These are phyloP conservation scores for Leucosporidium scottii DNA, from an alignment of 768 basidiomycete genomes.

Conservation along the genomic window DNA sequence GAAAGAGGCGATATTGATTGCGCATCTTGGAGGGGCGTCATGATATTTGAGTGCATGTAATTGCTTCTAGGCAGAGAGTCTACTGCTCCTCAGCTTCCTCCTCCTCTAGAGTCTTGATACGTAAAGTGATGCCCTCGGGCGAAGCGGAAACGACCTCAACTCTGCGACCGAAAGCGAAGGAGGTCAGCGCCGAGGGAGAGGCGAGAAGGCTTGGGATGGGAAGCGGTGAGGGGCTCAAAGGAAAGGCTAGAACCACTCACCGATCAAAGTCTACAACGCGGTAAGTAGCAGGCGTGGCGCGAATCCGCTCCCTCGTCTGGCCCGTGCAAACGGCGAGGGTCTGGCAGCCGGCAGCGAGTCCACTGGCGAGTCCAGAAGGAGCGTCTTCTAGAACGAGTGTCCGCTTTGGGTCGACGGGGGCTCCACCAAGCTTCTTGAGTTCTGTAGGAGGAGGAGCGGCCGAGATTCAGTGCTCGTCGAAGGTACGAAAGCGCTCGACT, in stretches of 20 bases:
- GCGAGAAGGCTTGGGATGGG: too few relatives aligned
- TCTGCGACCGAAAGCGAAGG: background rate
- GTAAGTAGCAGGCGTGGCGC: conserved; percentile 55
- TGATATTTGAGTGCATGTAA: too few relatives aligned
- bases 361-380: conserved; percentile 68
- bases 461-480: conserved; percentile 43
- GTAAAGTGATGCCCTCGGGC: conserved; percentile 16
- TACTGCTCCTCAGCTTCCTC: conserved; percentile 15
- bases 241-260: conserved; percentile 33
- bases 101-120: conserved; percentile 28
- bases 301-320: conserved; percentile 55
- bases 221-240: too few relatives aligned
- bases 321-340: conserved; percentile 81
- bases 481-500: conserved; percentile 48
- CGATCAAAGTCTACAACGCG: conserved; percentile 64
- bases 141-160: conserved; percentile 27
- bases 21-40: too few relatives aligned
- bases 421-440: background rate
- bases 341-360: conserved; percentile 64
- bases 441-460: background rate
- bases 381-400: conserved; percentile 79
- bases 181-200: background rate
- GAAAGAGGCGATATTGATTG: too few relatives aligned
- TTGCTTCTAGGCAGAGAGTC: background rate
- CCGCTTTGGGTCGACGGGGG: conserved; percentile 9